A percentile compares a stretch with the other conserved stretches of the same genome.
Evolutionary conservation across 176 grass and related monocot species (phyloP).

Genomic region (Hordeum vulgare): DNA sequence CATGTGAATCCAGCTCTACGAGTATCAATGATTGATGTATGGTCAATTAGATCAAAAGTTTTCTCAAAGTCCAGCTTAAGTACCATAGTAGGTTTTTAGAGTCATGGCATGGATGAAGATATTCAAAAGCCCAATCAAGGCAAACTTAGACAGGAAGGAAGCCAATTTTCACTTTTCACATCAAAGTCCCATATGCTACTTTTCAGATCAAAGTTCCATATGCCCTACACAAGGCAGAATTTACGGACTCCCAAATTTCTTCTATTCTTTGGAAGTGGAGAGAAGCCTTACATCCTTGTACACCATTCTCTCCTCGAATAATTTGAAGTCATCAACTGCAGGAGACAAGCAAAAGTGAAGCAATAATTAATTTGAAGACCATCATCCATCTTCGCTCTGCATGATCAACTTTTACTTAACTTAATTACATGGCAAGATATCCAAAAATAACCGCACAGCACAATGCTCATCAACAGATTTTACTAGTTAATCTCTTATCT

Average conservation of each 20-base stretch:
- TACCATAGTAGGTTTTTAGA: no score
- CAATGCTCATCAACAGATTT: background rate
- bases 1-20: no score
- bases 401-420: background rate
- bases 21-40: no score
- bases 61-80: no score
- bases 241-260: background rate
- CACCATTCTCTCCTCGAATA: conserved; percentile 12
- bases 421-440: background rate
- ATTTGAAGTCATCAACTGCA: conserved; percentile 31
- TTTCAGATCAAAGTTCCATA: background rate
- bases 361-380: no score
- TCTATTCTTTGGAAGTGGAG: background rate
- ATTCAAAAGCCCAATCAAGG: no score
- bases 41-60: no score
- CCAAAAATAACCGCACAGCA: background rate
- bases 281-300: conserved; percentile 19
- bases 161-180: background rate
- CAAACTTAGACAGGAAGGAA: background rate
- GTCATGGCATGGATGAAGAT: no score
- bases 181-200: no score
- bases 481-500: background rate
- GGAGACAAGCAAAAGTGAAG: no score
- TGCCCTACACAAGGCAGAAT: background rate
- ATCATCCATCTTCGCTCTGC: background rate